A percentile compares a stretch with the other conserved stretches of the same genome.
These are phyloP conservation scores for Gnomoniopsis smithogilvyi DNA, from an alignment of 2,329 filamentous ascomycete species.

Conservation along the genomic window DNA sequence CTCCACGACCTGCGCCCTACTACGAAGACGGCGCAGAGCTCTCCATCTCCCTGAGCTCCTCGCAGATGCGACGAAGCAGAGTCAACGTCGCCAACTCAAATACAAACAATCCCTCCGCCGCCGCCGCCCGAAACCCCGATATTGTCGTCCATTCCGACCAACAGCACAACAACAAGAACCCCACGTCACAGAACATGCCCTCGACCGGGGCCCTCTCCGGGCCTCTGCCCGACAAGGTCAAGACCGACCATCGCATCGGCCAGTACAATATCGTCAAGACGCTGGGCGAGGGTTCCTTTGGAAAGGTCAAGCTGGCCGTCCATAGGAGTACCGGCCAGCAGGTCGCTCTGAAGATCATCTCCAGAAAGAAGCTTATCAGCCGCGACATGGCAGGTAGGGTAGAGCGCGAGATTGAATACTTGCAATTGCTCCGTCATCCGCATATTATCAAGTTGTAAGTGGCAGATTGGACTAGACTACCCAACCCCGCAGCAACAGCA, in stretches of 20 bases:
- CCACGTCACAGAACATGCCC: slow-evolving; percentile 32
- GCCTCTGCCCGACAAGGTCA: slow-evolving; percentile 42
- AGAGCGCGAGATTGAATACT: slow-evolving; percentile 96
- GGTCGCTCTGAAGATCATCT: slow-evolving; percentile 97
- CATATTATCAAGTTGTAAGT: slow-evolving; percentile 97
- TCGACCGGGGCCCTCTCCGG: slow-evolving; percentile 21
- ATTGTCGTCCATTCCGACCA: slow-evolving; percentile 26
- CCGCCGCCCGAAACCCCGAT: slow-evolving; percentile 25
- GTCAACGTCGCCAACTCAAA: slow-evolving; percentile 32
- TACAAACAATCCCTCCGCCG: slow-evolving; percentile 21
- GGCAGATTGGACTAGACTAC: neutral
- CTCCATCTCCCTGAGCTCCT: slow-evolving; percentile 69
- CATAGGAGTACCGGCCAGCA: slow-evolving; percentile 91
- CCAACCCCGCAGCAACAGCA: too few species aligned
- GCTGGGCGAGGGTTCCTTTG: slow-evolving; percentile 94
- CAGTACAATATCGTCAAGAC: slow-evolving; percentile 90
- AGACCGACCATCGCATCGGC: slow-evolving; percentile 79
- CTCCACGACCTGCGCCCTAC: slow-evolving; percentile 42
- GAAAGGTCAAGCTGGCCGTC: slow-evolving; percentile 95
- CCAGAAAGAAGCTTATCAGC: slow-evolving; percentile 91
- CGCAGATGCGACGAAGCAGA: slow-evolving; percentile 57
- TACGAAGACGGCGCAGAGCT: slow-evolving; percentile 78
- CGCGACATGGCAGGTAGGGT: slow-evolving; percentile 97
- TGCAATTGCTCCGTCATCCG: slow-evolving; percentile 90
- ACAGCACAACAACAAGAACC: too few species aligned